Conservation (phyloP, 177 flowering plant genomes). For the Vitis hybrid region DNA sequence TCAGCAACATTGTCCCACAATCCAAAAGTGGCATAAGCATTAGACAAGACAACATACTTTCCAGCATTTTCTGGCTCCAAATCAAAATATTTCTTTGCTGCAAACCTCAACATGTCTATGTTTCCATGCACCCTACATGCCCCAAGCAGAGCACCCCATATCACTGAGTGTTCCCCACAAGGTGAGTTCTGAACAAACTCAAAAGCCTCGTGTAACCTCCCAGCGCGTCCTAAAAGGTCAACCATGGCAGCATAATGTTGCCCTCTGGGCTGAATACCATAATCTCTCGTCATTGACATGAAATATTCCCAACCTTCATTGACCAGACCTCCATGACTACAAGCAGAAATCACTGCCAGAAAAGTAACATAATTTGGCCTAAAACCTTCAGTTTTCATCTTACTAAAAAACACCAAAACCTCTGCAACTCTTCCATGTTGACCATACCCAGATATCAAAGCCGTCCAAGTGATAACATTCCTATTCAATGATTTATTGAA, state of each 20-base stretch:
- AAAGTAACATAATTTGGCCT: slow-evolving; percentile 77
- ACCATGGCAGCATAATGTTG: slow-evolving; percentile 83
- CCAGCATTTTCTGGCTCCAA: slow-evolving; percentile 74
- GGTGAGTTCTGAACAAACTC: slow-evolving; percentile 58
- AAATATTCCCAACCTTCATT: slow-evolving; percentile 58
- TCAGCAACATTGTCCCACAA: slow-evolving; percentile 68
- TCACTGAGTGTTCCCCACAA: slow-evolving; percentile 55
- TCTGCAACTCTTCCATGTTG: slow-evolving; percentile 59
- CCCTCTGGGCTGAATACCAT: slow-evolving; percentile 60
- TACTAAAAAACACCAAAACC: slow-evolving; percentile 54
- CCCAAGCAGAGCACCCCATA: slow-evolving; percentile 83
- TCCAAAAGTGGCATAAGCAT: slow-evolving; percentile 70
- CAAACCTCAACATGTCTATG: slow-evolving; percentile 49
- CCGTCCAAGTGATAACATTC: slow-evolving; percentile 78
- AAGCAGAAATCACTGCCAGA: slow-evolving; percentile 77
- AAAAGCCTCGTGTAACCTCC: slow-evolving; percentile 69
- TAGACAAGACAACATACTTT: slow-evolving; percentile 68
- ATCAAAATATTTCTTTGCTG: slow-evolving; percentile 62
- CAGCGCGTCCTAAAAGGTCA: slow-evolving; percentile 82
- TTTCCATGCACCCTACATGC: slow-evolving; percentile 75
- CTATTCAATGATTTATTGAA: slow-evolving; percentile 47
- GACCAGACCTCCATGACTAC: slow-evolving; percentile 78
- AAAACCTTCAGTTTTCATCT: slow-evolving; percentile 63
- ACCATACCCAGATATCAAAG: slow-evolving; percentile 74
- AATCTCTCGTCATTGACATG: slow-evolving; percentile 57